Base-by-base conservation (phyloP, 495 filamentous ascomycete genomes). In the Aspergillus steynii region DNA sequence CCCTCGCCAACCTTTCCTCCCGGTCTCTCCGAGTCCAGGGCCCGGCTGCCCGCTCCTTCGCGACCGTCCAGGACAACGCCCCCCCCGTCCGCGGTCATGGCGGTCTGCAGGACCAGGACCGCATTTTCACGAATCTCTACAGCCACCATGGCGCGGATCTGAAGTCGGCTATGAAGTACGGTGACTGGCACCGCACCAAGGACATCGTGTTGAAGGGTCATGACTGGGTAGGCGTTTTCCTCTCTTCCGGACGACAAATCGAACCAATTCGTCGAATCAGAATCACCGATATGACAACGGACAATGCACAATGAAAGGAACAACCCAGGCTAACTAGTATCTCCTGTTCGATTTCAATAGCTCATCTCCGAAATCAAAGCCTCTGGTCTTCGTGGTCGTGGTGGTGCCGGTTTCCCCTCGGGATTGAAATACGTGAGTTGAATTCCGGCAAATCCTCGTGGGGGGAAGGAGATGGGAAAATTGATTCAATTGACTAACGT, bases 171-270 rank as follows among this genome's bases (percentile, higher is more conserved):
- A 92, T 89, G 91, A 96, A 96, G 80, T 96, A 94, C 83, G 95
- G 95, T 67, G 96, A 99, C 76, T 99, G 95, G 95, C 85, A 99
- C 80, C 96, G 94, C 83, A 99, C 95, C 53, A 99, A 99, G 84
- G 95, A 99, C 76, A 99, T 99, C 51, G 74, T 99, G 55, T 74
- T 91, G 63, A 98, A 99, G 82, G 95, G 95, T 55, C 88, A 99
- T 77, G 95, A 99, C 70, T 99, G 95, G 95, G 88, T 90, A 77
- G 65, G 83, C 70, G 15, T 20, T 28, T 63, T 34, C 15, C 48
- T 50, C 42, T 27, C 49, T 31, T 54, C 26, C 31, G 25, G 26
- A 29, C 20, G 28, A 8, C 1, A 29, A 20, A 50, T 55, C 29
- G 7, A 4, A 28, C 34, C 34, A 46, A 14, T 46, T 47, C n/a